phyloP scores from a whole-genome alignment of 495 filamentous ascomycete genomes.

The Penicillium canescens region DNA sequence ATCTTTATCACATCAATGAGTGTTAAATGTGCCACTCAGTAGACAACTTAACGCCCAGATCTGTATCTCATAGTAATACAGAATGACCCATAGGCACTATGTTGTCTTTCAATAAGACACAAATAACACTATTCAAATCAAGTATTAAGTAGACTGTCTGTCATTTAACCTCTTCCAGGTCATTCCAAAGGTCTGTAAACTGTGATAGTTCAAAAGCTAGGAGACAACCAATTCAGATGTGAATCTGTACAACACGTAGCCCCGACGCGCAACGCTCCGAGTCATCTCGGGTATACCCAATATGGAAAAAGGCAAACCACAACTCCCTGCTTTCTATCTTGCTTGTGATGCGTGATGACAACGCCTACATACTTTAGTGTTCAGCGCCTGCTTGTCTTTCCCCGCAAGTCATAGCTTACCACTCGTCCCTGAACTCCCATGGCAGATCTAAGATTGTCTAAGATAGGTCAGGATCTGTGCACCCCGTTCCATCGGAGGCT shows the following conservation, averaged over 20 bases:
- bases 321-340: not conserved
- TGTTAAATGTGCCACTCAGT: no score
- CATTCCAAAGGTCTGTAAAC: not conserved
- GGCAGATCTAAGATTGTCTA: not conserved
- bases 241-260: slow-evolving; percentile 16
- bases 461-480: not conserved
- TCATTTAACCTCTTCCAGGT: slow-evolving; percentile 8
- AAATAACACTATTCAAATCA: not conserved
- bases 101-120: not conserved
- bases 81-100: not conserved
- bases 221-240: not conserved
- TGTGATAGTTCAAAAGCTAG: slow-evolving; percentile 6
- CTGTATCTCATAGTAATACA: not conserved
- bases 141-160: not conserved
- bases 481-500: not conserved
- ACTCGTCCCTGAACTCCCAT: not conserved
- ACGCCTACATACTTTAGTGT: not conserved
- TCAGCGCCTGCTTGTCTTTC: not conserved
- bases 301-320: not conserved
- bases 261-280: slow-evolving; percentile 10
- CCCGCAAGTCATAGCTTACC: not conserved
- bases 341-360: not conserved
- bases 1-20: no score
- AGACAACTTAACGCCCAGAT: not conserved
- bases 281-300: not conserved